Evolutionary conservation across 306 rosid genomes (phyloP).

Genomic region (Quillaja saponaria): DNA sequence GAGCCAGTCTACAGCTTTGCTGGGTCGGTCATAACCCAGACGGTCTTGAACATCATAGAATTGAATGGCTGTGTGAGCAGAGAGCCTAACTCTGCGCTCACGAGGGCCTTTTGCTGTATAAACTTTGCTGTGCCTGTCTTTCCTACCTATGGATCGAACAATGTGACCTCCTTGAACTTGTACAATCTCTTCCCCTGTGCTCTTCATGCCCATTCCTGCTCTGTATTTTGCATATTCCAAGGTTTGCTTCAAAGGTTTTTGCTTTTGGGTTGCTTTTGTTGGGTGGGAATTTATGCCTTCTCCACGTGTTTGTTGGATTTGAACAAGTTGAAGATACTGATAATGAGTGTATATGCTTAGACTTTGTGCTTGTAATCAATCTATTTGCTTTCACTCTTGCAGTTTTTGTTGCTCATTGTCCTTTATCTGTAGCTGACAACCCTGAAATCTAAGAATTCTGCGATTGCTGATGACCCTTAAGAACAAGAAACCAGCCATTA

Average conservation of each 20-base stretch:
- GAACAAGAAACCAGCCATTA: slow-evolving; percentile 48
- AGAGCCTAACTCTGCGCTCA: slow-evolving; percentile 67
- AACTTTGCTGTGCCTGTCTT: slow-evolving; percentile 82
- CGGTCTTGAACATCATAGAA: slow-evolving; percentile 93
- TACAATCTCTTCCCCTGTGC: slow-evolving; percentile 65
- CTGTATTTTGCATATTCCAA: slow-evolving; percentile 24
- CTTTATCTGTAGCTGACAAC: slow-evolving; percentile 38
- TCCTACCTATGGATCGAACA: slow-evolving; percentile 62
- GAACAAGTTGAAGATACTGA: slow-evolving; percentile 33
- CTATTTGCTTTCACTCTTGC: too few species aligned
- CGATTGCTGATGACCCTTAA: slow-evolving; percentile 46
- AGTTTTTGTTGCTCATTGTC: slow-evolving; percentile 28
- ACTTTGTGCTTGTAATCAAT: slow-evolving; percentile 33
- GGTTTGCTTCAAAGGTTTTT: slow-evolving; percentile 6
- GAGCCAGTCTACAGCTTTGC: slow-evolving; percentile 93
- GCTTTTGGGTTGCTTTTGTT: not conserved
- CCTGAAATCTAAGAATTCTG: slow-evolving; percentile 37
- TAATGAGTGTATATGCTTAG: slow-evolving; percentile 23
- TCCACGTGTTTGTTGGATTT: slow-evolving; percentile 26
- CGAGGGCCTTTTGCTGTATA: slow-evolving; percentile 76
- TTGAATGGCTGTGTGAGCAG: slow-evolving; percentile 83
- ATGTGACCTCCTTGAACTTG: slow-evolving; percentile 86
- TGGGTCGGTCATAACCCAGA: slow-evolving; percentile 78
- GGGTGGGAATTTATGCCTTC: slow-evolving; percentile 28
- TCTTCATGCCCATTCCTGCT: slow-evolving; percentile 60